phyloP scores from a whole-genome alignment of 2,329 filamentous ascomycete genomes.

The Xylariaceae sp. region DNA sequence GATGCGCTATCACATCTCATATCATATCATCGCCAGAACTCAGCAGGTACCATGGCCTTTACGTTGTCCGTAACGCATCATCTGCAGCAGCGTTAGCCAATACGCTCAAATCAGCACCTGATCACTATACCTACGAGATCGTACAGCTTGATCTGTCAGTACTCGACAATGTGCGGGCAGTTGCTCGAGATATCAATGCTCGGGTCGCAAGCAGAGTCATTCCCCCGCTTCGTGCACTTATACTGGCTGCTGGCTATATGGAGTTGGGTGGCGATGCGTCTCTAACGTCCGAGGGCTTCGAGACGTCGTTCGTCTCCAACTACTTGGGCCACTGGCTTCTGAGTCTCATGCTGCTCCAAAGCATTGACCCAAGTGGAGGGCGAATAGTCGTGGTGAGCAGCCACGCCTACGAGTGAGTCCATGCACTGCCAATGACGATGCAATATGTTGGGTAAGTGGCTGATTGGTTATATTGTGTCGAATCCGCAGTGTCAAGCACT shows the following conservation, averaged over 20 bases:
- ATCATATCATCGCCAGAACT: background rate
- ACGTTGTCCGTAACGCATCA: slow-evolving; percentile 3
- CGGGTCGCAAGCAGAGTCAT: slow-evolving; percentile 16
- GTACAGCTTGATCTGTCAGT: slow-evolving; percentile 6
- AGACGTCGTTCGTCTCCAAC: slow-evolving; percentile 30
- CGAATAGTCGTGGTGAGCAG: slow-evolving; percentile 32
- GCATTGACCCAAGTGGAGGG: slow-evolving; percentile 31
- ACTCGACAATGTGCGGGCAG: slow-evolving; percentile 8
- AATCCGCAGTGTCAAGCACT: background rate
- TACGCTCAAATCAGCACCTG: background rate
- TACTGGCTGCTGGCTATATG: slow-evolving; percentile 17
- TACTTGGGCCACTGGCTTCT: slow-evolving; percentile 34
- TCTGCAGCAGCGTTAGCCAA: background rate
- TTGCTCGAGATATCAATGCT: slow-evolving; percentile 9
- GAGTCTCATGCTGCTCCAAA: slow-evolving; percentile 31
- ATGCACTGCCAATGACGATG: background rate
- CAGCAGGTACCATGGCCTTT: slow-evolving; percentile 1
- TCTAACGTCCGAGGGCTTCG: slow-evolving; percentile 31
- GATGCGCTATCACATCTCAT: background rate
- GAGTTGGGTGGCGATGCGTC: slow-evolving; percentile 22
- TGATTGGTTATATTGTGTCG: no score
- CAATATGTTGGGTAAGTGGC: background rate
- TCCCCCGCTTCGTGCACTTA: slow-evolving; percentile 19
- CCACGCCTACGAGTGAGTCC: slow-evolving; percentile 28
- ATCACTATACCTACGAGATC: background rate